These are phyloP conservation scores for Rasamsonia emersonii DNA, from an alignment of 2,329 filamentous ascomycete genomes.

Conservation along the genomic window DNA sequence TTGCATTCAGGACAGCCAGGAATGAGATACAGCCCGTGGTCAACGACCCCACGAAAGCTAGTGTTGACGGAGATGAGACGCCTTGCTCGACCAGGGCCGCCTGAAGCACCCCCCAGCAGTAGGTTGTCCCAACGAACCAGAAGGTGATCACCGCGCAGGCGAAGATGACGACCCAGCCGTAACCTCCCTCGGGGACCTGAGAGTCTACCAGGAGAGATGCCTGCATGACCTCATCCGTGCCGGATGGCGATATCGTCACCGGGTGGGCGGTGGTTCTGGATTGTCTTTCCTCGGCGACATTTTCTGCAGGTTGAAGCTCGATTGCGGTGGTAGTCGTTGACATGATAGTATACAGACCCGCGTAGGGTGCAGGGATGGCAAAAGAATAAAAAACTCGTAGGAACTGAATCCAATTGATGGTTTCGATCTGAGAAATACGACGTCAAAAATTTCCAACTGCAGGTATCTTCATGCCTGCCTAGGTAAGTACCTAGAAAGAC, in stretches of 20 bases:
- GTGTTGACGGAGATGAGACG: conserved; percentile 42
- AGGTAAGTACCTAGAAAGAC: too few relatives aligned
- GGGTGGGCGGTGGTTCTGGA: neutral
- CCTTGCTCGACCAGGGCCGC: conserved; percentile 43
- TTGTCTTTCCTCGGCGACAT: conserved; percentile 1
- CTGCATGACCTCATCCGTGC: conserved; percentile 33
- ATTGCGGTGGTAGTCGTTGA: conserved; percentile 6
- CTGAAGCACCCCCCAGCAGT: conserved; percentile 55
- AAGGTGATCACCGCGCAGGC: conserved; percentile 45
- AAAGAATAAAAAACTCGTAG: too few relatives aligned
- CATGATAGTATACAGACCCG: too few relatives aligned
- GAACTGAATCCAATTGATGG: too few relatives aligned
- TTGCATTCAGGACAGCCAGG: conserved; percentile 45
- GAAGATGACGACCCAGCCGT: conserved; percentile 52
- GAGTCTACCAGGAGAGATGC: conserved; percentile 40
- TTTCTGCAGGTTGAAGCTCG: conserved; percentile 7
- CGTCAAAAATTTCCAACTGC: too few relatives aligned
- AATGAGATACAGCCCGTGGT: conserved; percentile 43
- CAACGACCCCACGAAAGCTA: conserved; percentile 53
- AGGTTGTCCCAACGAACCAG: conserved; percentile 49
- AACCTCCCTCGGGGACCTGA: conserved; percentile 47
- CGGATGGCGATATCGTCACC: too few relatives aligned
- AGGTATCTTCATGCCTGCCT: too few relatives aligned
- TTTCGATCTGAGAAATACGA: too few relatives aligned
- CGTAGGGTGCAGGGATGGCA: too few relatives aligned